Evolutionary conservation across 257 asterid genomes (phyloP).

Genomic region (Capsicum pubescens): DNA sequence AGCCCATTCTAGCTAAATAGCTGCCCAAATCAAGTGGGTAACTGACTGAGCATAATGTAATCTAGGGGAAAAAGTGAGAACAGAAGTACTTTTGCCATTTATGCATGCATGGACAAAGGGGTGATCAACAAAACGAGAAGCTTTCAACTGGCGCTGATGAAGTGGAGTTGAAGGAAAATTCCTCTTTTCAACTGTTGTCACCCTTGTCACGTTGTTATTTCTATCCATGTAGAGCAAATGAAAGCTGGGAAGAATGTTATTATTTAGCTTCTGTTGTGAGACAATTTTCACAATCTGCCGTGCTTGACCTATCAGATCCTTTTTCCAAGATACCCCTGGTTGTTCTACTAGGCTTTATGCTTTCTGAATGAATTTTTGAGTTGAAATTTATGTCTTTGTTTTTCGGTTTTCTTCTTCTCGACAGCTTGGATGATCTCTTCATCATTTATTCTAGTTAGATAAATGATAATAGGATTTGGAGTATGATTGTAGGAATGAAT

Average conservation of each 20-base stretch:
- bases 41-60: background rate
- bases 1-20: background rate
- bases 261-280: conserved; percentile 6
- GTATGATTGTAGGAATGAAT: conserved; percentile 2
- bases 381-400: background rate
- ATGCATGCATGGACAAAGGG: background rate
- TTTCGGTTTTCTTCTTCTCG: background rate
- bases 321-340: conserved; percentile 22
- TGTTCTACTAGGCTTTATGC: conserved; percentile 13
- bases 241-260: conserved; percentile 15
- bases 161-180: conserved; percentile 19
- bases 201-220: conserved; percentile 15
- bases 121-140: conserved; percentile 2
- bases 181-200: conserved; percentile 19
- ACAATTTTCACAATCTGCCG: background rate
- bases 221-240: background rate
- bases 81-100: background rate
- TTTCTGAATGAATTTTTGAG: conserved; percentile 14
- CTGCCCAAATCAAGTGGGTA: conserved; percentile 3
- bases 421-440: background rate
- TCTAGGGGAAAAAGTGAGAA: background rate
- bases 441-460: conserved; percentile 1
- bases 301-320: background rate
- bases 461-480: conserved; percentile 1
- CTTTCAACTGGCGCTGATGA: conserved; percentile 3